A percentile compares a stretch with the other conserved stretches of the same genome.
Conservation (phyloP, 208 protist species). For the Porcisia hertigi region DNA sequence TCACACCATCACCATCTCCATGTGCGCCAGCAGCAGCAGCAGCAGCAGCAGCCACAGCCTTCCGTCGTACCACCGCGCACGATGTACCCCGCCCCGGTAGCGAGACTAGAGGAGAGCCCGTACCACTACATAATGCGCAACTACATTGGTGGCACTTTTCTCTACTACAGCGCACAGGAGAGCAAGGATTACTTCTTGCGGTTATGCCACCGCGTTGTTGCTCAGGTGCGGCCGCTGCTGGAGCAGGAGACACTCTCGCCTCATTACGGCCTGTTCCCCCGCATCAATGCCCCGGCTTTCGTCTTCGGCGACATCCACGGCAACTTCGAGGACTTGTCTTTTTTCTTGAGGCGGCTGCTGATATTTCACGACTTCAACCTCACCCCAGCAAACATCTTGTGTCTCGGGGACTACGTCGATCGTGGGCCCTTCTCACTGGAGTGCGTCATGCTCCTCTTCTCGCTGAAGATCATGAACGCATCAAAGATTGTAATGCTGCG, state of each 20-base stretch:
- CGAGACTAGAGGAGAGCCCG: conserved; percentile 50
- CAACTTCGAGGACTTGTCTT: conserved; percentile 78
- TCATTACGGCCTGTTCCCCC: conserved; percentile 53
- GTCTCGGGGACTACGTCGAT: conserved; percentile 99
- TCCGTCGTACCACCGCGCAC: conserved; percentile 16
- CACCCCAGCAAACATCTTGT: conserved; percentile 84
- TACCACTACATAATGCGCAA: conserved; percentile 72
- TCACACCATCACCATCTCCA: not conserved
- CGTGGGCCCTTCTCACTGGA: conserved; percentile 92
- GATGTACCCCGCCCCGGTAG: conserved; percentile 25
- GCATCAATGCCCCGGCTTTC: conserved; percentile 51
- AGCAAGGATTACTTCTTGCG: conserved; percentile 49
- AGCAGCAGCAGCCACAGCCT: not conserved
- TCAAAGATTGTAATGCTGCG: conserved; percentile 75
- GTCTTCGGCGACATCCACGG: conserved; percentile 88
- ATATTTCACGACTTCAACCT: conserved; percentile 71
- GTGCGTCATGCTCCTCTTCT: conserved; percentile 86
- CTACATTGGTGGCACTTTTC: conserved; percentile 51
- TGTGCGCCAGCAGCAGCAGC: not conserved
- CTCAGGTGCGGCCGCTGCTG: conserved; percentile 50
- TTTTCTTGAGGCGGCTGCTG: conserved; percentile 59
- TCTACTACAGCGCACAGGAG: conserved; percentile 51
- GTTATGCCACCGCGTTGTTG: conserved; percentile 50
- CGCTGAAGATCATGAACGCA: conserved; percentile 74
- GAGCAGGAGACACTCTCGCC: conserved; percentile 66